A percentile compares a stretch with the other conserved stretches of the same genome.
These are phyloP conservation scores for Claviceps maximensis DNA, from an alignment of 2,329 filamentous ascomycete genomes.

Conservation along the genomic window DNA sequence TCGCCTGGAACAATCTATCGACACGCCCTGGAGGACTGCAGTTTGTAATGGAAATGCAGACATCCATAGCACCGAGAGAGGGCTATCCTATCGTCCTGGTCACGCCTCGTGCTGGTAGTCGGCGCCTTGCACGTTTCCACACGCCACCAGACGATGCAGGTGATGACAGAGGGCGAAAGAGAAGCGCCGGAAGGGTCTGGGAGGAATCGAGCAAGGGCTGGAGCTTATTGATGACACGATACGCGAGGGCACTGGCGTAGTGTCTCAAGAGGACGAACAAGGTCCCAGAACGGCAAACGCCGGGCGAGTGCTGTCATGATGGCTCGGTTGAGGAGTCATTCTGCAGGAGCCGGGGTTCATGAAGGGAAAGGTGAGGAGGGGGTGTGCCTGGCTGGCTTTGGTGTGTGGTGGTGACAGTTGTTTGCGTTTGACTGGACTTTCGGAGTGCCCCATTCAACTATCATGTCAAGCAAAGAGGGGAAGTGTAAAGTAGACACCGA, in stretches of 20 bases:
- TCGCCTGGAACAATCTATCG: background rate
- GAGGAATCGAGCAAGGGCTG: background rate
- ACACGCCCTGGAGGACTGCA: constrained; percentile 3
- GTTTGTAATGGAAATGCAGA: background rate
- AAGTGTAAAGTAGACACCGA: too few species aligned
- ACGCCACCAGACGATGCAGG: background rate
- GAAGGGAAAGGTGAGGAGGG: background rate
- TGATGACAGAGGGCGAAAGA: constrained; percentile 15
- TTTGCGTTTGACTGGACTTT: background rate
- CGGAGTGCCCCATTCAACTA: too few species aligned
- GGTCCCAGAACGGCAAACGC: background rate
- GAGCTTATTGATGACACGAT: background rate
- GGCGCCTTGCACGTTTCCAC: background rate
- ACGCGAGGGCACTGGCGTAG: background rate
- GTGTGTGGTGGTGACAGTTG: background rate
- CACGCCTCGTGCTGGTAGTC: background rate
- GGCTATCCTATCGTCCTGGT: background rate
- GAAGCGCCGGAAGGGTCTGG: background rate
- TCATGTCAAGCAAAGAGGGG: too few species aligned
- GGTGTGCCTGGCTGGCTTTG: background rate
- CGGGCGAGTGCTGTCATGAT: background rate
- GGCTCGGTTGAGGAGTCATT: constrained; percentile 1
- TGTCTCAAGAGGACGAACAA: background rate
- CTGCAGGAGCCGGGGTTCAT: background rate
- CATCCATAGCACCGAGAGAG: background rate